Evolutionary conservation across 768 basidiomycete genomes (phyloP), one percentile per base, ranked within the genome.

Genomic region (Pleurotus djamor): DNA sequence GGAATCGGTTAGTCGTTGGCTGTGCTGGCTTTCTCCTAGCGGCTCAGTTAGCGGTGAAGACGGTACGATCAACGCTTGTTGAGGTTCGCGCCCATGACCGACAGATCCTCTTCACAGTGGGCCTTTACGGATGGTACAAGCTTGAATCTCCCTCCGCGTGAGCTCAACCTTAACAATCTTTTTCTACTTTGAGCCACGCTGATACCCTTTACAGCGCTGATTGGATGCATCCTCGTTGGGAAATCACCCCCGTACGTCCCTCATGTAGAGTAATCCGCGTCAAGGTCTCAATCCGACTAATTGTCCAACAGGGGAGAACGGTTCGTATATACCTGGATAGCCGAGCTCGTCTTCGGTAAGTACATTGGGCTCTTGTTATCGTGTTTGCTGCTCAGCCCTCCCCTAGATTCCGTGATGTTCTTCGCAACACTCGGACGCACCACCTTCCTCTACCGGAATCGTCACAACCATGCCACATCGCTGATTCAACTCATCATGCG

Each of bases 141-240:
- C 34, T 59, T 76, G 10, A 51, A 60, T 6, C 62, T 76, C 9
- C 74, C 74, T 10, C 58, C 64, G 44, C 72, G 74, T 74, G 43
- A 34, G 64, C 5, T 4, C 13, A 9, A 7, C 47, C 38, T 35
- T 6, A 32, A 8, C 4, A 21, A 2, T 48, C 33, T 49, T 13
- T 35, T 1, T 13, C 17, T 10, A 28, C 32, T 28, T 37, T 21
- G 3, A 14, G 14, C 41, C 50, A 47, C 33, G 33, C 35, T 17
- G 50, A 41, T 17, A 9, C 13, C 5, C 9, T 21, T 37, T 61
- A 1, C 51, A 76, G 74, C 69, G 8, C 60, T 75, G 21, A 64
- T 72, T 13, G 74, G 73, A 2, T 76, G 75, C 54, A 76, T 76
- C 51, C 66, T 76, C 16, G 66, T 70, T n/a, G 75, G 73, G 35